A percentile compares a stretch with the other conserved stretches of the same genome.
phyloP scores from a whole-genome alignment of 306 rosid species.

The Citrullus mucosospermus region DNA sequence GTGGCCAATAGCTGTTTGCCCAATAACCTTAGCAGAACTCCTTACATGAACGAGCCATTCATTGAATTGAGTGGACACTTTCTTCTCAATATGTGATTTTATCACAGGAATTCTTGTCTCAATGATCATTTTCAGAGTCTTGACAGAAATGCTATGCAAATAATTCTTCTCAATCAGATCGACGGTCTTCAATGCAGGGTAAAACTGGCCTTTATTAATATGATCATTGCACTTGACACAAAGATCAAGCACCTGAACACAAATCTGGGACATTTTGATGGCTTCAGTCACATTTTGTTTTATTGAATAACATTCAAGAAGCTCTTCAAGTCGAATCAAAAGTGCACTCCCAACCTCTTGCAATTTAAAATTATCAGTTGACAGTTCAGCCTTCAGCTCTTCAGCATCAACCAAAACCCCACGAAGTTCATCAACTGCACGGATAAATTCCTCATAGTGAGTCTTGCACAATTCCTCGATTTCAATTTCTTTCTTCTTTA shows the following conservation, averaged over 20 bases:
- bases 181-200: constrained; percentile 65
- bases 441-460: constrained; percentile 91
- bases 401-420: constrained; percentile 92
- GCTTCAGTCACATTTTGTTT: constrained; percentile 83
- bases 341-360: constrained; percentile 77
- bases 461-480: constrained; percentile 98
- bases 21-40: constrained; percentile 70
- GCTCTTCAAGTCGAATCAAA: constrained; percentile 80
- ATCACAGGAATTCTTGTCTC: constrained; percentile 65
- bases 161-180: constrained; percentile 70
- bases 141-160: constrained; percentile 48
- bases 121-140: constrained; percentile 45
- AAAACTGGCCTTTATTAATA: constrained; percentile 54
- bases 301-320: constrained; percentile 62
- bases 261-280: constrained; percentile 60
- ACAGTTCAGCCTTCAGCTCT: constrained; percentile 83
- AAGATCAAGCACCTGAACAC: constrained; percentile 69
- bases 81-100: constrained; percentile 73
- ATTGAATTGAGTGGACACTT: constrained; percentile 63
- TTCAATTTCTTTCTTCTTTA: constrained; percentile 76
- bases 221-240: constrained; percentile 80
- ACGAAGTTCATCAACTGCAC: constrained; percentile 92
- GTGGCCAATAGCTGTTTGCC: constrained; percentile 68
- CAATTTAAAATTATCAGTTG: constrained; percentile 74
- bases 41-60: constrained; percentile 88